Evolutionary conservation across 306 rosid genomes (phyloP).

Genomic region (Vicia faba): DNA sequence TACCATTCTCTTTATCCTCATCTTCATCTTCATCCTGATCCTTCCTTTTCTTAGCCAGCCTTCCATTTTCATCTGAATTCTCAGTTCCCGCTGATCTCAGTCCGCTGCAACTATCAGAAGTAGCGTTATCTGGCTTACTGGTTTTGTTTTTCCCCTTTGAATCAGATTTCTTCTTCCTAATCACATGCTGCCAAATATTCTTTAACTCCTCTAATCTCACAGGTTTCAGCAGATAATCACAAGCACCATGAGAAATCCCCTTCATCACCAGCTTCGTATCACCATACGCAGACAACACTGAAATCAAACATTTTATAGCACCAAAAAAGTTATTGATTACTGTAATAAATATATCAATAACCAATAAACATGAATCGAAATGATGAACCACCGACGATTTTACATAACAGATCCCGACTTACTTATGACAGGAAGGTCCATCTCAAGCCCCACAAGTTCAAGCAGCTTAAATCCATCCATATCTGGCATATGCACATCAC

Average conservation of each 20-base stretch:
- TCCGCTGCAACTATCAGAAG: slow-evolving; percentile 47
- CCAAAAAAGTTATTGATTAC: not conserved
- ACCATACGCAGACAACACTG: slow-evolving; percentile 91
- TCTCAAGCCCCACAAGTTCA: slow-evolving; percentile 95
- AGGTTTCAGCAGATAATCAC: slow-evolving; percentile 94
- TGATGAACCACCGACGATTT: too few relatives aligned
- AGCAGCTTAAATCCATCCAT: slow-evolving; percentile 99
- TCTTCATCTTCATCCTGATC: slow-evolving; percentile 78
- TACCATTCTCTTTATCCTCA: slow-evolving; percentile 66
- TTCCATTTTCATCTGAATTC: slow-evolving; percentile 65
- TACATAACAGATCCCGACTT: slow-evolving; percentile 36
- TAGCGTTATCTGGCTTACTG: slow-evolving; percentile 51
- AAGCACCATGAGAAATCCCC: slow-evolving; percentile 96
- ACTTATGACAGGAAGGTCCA: slow-evolving; percentile 99
- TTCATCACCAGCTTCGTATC: slow-evolving; percentile 92
- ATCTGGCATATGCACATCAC: slow-evolving; percentile 99
- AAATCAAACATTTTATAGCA: slow-evolving; percentile 35
- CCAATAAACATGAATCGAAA: not conserved
- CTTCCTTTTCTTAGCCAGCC: slow-evolving; percentile 68
- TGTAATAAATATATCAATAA: slow-evolving; percentile 9
- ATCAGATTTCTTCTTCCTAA: slow-evolving; percentile 81
- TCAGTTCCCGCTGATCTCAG: slow-evolving; percentile 46
- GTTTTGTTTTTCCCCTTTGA: slow-evolving; percentile 59
- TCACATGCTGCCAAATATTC: slow-evolving; percentile 98
- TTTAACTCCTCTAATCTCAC: slow-evolving; percentile 91